Conservation (phyloP, 768 basidiomycete genomes). For the Lentinula lateritia region DNA sequence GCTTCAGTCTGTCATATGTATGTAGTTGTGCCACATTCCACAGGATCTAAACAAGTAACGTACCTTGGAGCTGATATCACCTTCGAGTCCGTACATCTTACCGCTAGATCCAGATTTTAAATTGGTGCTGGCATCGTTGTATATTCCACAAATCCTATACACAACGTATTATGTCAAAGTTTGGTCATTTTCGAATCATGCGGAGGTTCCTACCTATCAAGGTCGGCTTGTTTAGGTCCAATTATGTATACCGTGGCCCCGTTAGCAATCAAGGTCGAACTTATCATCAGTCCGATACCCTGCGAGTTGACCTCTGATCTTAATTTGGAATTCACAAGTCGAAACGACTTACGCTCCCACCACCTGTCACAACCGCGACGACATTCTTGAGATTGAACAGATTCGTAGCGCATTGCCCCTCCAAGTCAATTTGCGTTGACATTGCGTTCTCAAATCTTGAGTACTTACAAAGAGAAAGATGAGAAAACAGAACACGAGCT, state of each 20-base stretch:
- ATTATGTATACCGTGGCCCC: conserved; percentile 46
- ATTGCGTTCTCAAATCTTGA: background rate
- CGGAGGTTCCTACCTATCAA: conserved; percentile 26
- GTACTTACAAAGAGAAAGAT: too few species aligned
- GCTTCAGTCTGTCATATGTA: conserved; percentile 23
- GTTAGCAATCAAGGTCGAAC: conserved; percentile 39
- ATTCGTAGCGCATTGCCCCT: conserved; percentile 27
- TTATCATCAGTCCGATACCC: conserved; percentile 51
- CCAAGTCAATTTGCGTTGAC: conserved; percentile 14
- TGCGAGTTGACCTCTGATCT: conserved; percentile 7
- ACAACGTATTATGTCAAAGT: background rate
- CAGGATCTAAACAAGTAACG: background rate
- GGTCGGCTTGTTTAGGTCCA: conserved; percentile 33
- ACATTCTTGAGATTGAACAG: conserved; percentile 39
- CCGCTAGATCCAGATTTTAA: conserved; percentile 19
- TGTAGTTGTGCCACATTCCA: background rate
- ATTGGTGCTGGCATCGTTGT: conserved; percentile 30
- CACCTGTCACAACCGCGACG: conserved; percentile 41
- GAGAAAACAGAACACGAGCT: background rate
- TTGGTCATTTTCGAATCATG: background rate
- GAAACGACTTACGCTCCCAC: conserved; percentile 28
- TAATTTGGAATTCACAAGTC: background rate
- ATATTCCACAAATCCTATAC: conserved; percentile 24
- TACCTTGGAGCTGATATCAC: conserved; percentile 37
- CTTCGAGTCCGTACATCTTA: conserved; percentile 33